A percentile compares a stretch with the other conserved stretches of the same genome.
Conservation (phyloP, 805 yeast species). For the Metschnikowia orientalis region DNA sequence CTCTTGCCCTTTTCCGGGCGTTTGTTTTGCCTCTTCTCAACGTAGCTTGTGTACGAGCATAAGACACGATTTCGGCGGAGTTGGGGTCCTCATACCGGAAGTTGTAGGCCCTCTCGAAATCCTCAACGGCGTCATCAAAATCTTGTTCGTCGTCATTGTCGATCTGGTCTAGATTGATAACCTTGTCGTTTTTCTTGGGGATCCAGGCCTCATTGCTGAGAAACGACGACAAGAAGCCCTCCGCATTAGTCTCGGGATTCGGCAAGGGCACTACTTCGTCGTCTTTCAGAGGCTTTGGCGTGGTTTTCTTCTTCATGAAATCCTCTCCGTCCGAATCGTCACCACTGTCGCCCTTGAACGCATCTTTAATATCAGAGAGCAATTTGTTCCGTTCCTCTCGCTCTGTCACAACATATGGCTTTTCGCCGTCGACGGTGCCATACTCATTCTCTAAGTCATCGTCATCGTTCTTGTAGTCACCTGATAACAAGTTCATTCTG, state of each 20-base stretch:
- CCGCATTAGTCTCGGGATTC: slow-evolving; percentile 52
- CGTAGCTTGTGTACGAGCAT: slow-evolving; percentile 93
- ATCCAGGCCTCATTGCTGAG: slow-evolving; percentile 84
- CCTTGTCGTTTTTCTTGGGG: slow-evolving; percentile 62
- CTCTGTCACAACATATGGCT: slow-evolving; percentile 72
- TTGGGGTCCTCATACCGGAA: slow-evolving; percentile 92
- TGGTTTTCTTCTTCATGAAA: slow-evolving; percentile 56
- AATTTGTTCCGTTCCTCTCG: slow-evolving; percentile 69
- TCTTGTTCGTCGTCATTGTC: slow-evolving; percentile 69
- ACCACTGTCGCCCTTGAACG: slow-evolving; percentile 45
- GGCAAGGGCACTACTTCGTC: slow-evolving; percentile 45
- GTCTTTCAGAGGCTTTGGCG: slow-evolving; percentile 23
- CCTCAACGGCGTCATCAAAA: slow-evolving; percentile 88
- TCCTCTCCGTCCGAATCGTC: slow-evolving; percentile 43
- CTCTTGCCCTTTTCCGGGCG: slow-evolving; percentile 78
- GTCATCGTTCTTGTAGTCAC: slow-evolving; percentile 48
- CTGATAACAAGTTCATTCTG: slow-evolving; percentile 72
- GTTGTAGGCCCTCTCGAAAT: slow-evolving; percentile 88
- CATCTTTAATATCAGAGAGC: slow-evolving; percentile 71
- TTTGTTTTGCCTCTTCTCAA: slow-evolving; percentile 74
- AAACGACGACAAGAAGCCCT: slow-evolving; percentile 69
- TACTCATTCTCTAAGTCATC: slow-evolving; percentile 32
- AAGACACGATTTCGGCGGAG: slow-evolving; percentile 85
- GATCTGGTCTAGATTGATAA: slow-evolving; percentile 46
- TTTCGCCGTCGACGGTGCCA: slow-evolving; percentile 48